A percentile compares a stretch with the other conserved stretches of the same genome.
Conservation (phyloP, 495 filamentous ascomycete genomes). For the Penicillium soppii region DNA sequence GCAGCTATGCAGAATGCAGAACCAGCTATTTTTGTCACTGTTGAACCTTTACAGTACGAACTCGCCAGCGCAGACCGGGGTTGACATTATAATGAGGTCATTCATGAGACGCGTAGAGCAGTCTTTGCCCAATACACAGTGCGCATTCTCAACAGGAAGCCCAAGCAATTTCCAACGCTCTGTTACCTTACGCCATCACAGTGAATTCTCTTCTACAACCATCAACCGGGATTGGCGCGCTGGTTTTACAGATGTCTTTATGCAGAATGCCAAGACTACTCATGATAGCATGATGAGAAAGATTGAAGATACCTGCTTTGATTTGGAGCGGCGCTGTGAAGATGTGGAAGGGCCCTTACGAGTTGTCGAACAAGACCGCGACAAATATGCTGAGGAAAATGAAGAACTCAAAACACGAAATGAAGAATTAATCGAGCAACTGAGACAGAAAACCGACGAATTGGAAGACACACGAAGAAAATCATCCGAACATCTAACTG, state of each 20-base stretch:
- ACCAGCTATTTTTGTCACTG: conserved; percentile 29
- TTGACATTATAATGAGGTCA: conserved; percentile 13
- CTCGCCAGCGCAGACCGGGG: conserved; percentile 12
- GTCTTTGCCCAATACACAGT: conserved; percentile 8
- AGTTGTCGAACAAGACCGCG: conserved; percentile 42
- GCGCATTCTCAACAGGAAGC: conserved; percentile 18
- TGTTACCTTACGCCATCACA: conserved; percentile 8
- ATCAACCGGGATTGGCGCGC: conserved; percentile 45
- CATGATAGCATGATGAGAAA: conserved; percentile 45
- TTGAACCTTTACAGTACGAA: conserved; percentile 27
- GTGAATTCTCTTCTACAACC: conserved; percentile 2
- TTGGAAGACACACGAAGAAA: conserved; percentile 26
- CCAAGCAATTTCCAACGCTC: conserved; percentile 10
- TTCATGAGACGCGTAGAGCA: conserved; percentile 17
- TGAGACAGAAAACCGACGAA: conserved; percentile 15
- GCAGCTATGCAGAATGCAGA: conserved; percentile 22
- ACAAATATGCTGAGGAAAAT: conserved; percentile 28
- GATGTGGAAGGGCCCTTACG: conserved; percentile 49
- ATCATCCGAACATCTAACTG: conserved; percentile 17
- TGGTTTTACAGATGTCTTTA: conserved; percentile 34
- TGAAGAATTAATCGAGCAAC: conserved; percentile 9
- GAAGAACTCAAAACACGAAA: conserved; percentile 28
- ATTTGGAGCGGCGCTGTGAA: conserved; percentile 55
- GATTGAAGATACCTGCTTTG: conserved; percentile 51
- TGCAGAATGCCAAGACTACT: conserved; percentile 31